phyloP scores from a whole-genome alignment of 768 basidiomycete genomes.

The Pisolithus tinctorius region DNA sequence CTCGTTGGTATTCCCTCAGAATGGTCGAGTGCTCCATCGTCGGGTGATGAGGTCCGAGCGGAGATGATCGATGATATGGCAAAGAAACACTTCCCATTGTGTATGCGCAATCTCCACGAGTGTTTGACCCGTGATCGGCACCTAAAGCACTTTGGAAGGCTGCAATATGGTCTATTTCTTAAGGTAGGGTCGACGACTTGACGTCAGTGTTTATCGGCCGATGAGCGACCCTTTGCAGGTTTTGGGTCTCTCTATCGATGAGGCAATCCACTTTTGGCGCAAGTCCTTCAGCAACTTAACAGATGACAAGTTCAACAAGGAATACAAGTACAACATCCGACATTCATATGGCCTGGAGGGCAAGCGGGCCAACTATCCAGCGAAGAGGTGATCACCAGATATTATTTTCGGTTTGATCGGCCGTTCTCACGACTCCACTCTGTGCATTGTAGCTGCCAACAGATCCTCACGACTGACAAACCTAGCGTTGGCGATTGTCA shows the following conservation, averaged over 20 bases:
- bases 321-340: conserved; percentile 95
- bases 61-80: conserved; percentile 92
- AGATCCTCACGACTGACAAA: conserved; percentile 65
- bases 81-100: conserved; percentile 86
- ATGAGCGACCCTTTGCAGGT: conserved; percentile 44
- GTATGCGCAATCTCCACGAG: conserved; percentile 90
- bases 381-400: conserved; percentile 59
- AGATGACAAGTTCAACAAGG: conserved; percentile 97
- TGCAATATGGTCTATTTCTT: conserved; percentile 90
- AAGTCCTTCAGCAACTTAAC: conserved; percentile 72
- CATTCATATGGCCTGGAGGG: conserved; percentile 95
- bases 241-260: conserved; percentile 88
- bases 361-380: conserved; percentile 88
- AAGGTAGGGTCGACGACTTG: conserved; percentile 51
- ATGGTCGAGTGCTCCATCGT: conserved; percentile 53
- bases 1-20: conserved; percentile 84
- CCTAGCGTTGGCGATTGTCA: conserved; percentile 66
- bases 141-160: conserved; percentile 85
- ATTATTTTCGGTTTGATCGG: not conserved
- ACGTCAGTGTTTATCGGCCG: not conserved
- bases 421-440: not conserved
- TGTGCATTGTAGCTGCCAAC: conserved; percentile 62
- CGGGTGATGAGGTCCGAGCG: conserved; percentile 70
- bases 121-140: conserved; percentile 71
- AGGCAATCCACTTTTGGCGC: conserved; percentile 90